phyloP scores from a whole-genome alignment of 345 rosid genomes.

The Durio zibethinus region DNA sequence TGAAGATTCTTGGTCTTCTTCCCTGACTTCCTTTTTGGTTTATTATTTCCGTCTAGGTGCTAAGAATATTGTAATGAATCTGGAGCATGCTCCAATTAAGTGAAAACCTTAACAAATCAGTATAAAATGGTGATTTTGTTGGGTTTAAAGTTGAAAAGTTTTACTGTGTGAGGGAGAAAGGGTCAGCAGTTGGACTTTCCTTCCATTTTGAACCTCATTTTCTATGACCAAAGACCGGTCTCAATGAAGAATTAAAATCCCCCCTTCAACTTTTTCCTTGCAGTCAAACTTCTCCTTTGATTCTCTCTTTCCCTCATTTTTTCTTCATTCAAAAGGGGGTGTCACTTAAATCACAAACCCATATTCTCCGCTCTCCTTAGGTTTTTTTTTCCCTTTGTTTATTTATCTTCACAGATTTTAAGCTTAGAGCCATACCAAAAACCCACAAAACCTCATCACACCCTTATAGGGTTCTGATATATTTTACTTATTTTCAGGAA shows the following conservation, averaged over 20 bases:
- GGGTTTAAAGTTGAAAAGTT: background rate
- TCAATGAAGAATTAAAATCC: constrained; percentile 6
- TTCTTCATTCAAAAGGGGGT: background rate
- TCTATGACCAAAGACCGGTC: constrained; percentile 38
- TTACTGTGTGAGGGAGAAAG: constrained; percentile 16
- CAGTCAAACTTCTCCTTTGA: constrained; percentile 26
- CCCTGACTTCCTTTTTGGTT: constrained; percentile 5
- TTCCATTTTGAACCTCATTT: background rate
- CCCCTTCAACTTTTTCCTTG: background rate
- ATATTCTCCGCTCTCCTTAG: background rate
- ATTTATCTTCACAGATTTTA: background rate
- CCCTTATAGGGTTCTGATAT: background rate
- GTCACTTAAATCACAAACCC: background rate
- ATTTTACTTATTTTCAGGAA: background rate
- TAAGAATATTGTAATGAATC: background rate
- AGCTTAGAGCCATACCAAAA: background rate
- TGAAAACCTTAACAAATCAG: background rate
- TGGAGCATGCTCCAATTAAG: background rate
- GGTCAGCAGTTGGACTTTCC: constrained; percentile 33
- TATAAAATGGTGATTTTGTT: background rate
- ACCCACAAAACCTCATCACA: background rate
- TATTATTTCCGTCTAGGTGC: background rate
- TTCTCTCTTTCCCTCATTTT: background rate
- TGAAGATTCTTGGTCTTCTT: constrained; percentile 22
- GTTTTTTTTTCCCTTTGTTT: background rate